Evolutionary conservation across 139 green algal genomes (phyloP), one percentile per base, ranked within the genome.

Genomic region (Protoeuglena noctilucae): DNA sequence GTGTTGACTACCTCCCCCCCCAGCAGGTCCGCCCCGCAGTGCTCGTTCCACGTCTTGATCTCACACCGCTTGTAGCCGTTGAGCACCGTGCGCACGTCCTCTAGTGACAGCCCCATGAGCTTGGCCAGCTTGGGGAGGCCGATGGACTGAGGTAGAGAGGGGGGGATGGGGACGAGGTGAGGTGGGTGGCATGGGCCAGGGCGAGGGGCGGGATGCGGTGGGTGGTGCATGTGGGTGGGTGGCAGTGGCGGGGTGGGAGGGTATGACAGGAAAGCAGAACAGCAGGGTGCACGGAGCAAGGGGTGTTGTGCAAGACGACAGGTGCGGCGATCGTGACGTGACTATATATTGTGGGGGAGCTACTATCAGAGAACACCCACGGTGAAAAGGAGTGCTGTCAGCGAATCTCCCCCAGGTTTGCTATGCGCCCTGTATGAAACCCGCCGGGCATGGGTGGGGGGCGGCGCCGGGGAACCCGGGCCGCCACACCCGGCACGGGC

Each of bases 31-130:
- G n/a, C n/a, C n/a, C n/a, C n/a, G n/a, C n/a, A n/a, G n/a, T n/a
- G n/a, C n/a, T n/a, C n/a, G n/a, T n/a, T n/a, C n/a, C n/a, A n/a
- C n/a, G n/a, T n/a, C n/a, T n/a, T n/a, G n/a, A n/a, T n/a, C n/a
- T n/a, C n/a, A n/a, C n/a, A n/a, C n/a, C n/a, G n/a, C 65, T 83
- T 79, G 49, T 89, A 69, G 52, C 80, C 73, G 23, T 74, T 69
- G 28, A 91, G 72, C 62, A 84, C 71, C 19, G 63, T 62, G 23
- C 76, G 68, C 34, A 94, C 65, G 4, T 68, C 62, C 28, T 46
- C 61, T 50, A 77, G 62, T 28, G 88, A 77, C 21, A 83, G 69
- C 47, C 95, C 88, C 66, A 94, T 80, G 40, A 96, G 72, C 23
- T 26, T 54, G 3, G 85, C 85, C 51, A 98, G 81, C 70, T 95